Evolutionary conservation across 2,329 filamentous ascomycete species (phyloP).

Genomic region (Lachnellula willkommii): DNA sequence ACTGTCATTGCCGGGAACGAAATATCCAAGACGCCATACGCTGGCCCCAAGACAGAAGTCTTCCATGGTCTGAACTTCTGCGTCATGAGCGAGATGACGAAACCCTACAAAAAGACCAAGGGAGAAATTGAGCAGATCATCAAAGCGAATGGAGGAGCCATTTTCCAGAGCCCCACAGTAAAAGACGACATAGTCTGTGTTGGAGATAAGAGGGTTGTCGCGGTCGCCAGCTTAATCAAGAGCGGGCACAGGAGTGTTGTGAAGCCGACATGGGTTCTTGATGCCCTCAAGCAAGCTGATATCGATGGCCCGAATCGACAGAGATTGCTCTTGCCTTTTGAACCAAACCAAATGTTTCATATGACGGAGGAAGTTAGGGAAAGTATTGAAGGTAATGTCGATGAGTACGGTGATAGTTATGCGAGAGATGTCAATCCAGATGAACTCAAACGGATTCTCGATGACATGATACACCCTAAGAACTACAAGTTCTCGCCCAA

Average conservation of each 20-base stretch:
- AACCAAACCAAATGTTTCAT: constrained; percentile 65
- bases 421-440: constrained; percentile 59
- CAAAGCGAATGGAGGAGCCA: constrained; percentile 73
- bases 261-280: constrained; percentile 73
- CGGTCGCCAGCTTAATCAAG: constrained; percentile 78
- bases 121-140: constrained; percentile 73
- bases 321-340: constrained; percentile 56
- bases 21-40: constrained; percentile 45
- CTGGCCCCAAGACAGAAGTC: constrained; percentile 54
- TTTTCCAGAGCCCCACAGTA: constrained; percentile 68
- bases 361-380: constrained; percentile 51
- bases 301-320: constrained; percentile 43
- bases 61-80: constrained; percentile 78
- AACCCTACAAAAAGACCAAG: constrained; percentile 70
- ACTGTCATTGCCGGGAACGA: constrained; percentile 68
- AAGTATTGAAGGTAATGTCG: constrained; percentile 57
- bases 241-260: constrained; percentile 66
- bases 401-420: constrained; percentile 80
- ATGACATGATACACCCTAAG: constrained; percentile 42
- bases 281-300: constrained; percentile 53
- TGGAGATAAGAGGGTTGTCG: constrained; percentile 74
- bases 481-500: constrained; percentile 42
- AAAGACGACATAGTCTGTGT: constrained; percentile 63
- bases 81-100: constrained; percentile 69
- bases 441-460: constrained; percentile 54